phyloP scores from a whole-genome alignment of 179 eudicot species.

The Heliamphora pulchella region DNA sequence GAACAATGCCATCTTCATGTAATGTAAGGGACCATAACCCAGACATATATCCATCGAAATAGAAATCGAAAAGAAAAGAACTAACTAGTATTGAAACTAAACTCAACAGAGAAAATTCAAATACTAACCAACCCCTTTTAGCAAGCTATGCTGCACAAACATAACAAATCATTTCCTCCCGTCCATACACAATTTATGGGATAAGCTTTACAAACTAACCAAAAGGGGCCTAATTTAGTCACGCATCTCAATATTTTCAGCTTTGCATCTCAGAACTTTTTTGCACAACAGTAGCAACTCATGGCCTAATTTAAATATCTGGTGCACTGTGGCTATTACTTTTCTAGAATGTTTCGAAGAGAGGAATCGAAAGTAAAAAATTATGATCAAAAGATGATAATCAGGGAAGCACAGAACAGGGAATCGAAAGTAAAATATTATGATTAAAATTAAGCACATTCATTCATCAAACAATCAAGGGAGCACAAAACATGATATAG shows the following conservation, averaged over 20 bases:
- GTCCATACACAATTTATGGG: not conserved
- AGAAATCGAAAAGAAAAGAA: not conserved
- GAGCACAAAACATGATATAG: too few relatives aligned
- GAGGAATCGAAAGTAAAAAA: too few relatives aligned
- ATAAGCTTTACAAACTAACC: not conserved
- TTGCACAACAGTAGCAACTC: not conserved
- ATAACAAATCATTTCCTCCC: too few relatives aligned
- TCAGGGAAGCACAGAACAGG: too few relatives aligned
- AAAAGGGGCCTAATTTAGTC: not conserved
- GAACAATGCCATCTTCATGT: too few relatives aligned
- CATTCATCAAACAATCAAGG: too few relatives aligned
- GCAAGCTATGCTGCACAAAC: not conserved
- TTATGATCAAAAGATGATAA: too few relatives aligned
- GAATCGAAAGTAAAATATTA: too few relatives aligned
- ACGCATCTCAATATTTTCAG: not conserved
- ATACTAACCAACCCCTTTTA: not conserved
- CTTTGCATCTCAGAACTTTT: not conserved
- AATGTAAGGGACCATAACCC: too few relatives aligned
- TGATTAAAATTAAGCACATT: too few relatives aligned
- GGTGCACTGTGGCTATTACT: conserved; percentile 49
- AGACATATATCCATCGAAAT: too few relatives aligned
- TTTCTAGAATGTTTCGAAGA: too few relatives aligned
- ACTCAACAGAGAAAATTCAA: not conserved
- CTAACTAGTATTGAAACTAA: not conserved
- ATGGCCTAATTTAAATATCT: not conserved